These are phyloP conservation scores for Saccharum officinarum DNA, from an alignment of 176 grass and related monocot species.

Conservation along the genomic window DNA sequence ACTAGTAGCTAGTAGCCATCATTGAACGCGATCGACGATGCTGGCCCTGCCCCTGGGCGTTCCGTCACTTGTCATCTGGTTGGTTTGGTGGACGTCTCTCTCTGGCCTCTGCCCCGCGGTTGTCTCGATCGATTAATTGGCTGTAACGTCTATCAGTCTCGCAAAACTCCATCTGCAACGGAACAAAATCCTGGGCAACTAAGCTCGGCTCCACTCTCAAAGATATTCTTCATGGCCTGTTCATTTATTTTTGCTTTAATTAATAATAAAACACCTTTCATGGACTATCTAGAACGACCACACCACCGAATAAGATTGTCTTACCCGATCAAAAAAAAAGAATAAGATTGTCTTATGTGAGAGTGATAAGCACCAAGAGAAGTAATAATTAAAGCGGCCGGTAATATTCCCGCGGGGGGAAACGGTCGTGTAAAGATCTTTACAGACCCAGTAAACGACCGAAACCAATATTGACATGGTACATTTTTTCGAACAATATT, in stretches of 20 bases:
- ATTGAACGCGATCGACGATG: not conserved
- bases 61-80: not conserved
- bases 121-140: not conserved
- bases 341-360: not conserved
- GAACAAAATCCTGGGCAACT: not conserved
- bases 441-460: not conserved
- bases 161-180: not conserved
- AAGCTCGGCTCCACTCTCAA: not conserved
- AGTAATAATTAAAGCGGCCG: not conserved
- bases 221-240: not conserved
- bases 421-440: not conserved
- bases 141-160: not conserved
- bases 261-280: not conserved
- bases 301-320: not conserved
- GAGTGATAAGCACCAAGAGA: not conserved
- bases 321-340: not conserved
- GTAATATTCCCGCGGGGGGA: not conserved
- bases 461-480: not conserved
- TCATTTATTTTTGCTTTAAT: too few species aligned
- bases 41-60: not conserved
- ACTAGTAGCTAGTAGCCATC: not conserved
- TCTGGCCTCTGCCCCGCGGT: not conserved
- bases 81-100: conserved; percentile 13
- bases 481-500: too few species aligned
- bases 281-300: not conserved